Conservation (phyloP, 148 eudicot genomes). For the Euryodendron excelsum region DNA sequence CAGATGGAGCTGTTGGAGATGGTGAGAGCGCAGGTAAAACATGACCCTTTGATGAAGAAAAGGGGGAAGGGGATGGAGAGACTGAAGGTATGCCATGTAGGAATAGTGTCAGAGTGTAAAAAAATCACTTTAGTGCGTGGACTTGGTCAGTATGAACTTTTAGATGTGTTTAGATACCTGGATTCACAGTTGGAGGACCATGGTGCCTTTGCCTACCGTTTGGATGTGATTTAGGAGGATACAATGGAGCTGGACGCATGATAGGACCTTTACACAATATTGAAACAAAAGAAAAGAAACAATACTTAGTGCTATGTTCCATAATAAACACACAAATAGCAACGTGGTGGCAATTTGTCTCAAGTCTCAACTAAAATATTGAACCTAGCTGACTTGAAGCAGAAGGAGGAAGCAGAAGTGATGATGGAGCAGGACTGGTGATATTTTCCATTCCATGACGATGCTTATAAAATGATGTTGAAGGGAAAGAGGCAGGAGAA, state of each 20-base stretch:
- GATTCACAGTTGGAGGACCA: conserved; percentile 19
- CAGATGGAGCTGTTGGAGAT: conserved; percentile 19
- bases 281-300: not conserved
- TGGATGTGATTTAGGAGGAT: conserved; percentile 18
- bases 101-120: not conserved
- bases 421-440: conserved; percentile 14
- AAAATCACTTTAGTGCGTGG: not conserved
- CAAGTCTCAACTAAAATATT: not conserved
- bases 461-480: conserved; percentile 26
- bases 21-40: conserved; percentile 27
- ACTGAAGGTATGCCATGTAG: conserved; percentile 5
- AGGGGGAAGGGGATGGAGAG: conserved; percentile 13
- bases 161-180: conserved; percentile 16
- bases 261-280: conserved; percentile 5
- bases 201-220: conserved; percentile 11
- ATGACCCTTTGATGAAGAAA: conserved; percentile 18
- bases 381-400: conserved; percentile 24
- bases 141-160: not conserved
- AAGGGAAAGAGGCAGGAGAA: conserved; percentile 41
- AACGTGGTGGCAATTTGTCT: not conserved
- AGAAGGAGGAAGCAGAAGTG: conserved; percentile 19
- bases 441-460: conserved; percentile 10
- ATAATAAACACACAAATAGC: not conserved
- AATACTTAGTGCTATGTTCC: not conserved
- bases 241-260: conserved; percentile 1